Base-by-base conservation (phyloP, 495 filamentous ascomycete species). In the Extremus antarcticus region DNA sequence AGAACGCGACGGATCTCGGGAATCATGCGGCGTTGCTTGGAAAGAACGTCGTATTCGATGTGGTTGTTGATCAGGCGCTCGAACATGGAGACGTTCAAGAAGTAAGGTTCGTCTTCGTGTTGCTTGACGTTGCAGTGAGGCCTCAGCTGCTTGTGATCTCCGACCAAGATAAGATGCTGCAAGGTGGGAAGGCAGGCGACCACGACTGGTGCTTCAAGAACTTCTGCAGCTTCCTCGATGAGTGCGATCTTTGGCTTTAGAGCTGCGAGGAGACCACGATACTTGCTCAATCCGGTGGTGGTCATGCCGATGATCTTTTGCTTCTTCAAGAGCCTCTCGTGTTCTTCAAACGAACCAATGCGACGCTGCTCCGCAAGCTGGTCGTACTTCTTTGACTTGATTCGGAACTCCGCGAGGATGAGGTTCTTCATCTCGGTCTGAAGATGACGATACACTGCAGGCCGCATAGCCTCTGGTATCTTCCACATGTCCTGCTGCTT, bases 211-310 rank as follows among this genome's bases (percentile, higher is more conserved):
- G 80, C 82, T 63, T 89, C 86, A 0, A 88, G 71, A 0, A 78
- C 80, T 59, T 89, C 83, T 1, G 84, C 86, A 19, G 86, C 86
- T 70, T 89, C 86, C 71, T 90, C 86, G 50, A 90, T 79, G 16
- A 90, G 59, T 1, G 88, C 68, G 2, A 83, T 70, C 43, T 70
- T 78, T 0, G 92, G 90, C 25, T 78, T 72, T 17, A 94, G 56
- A 22, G 79, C 81, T 13, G 85, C 78, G 21, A 97, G 68, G 0
- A 94, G 71, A 1, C 72, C 80, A 17, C 91, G 80, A 58, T 92
- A 90, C 61, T 96, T 96, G 63, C 82, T 87, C n/a, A 96, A 66
- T 2, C 92, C 92, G 0, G 91, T 89, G 0, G 82, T 85, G 4
- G 86, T 90, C 74, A 87, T 78, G 9, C 86, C 86, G 49, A 90